Conservation (phyloP, 2,329 filamentous ascomycete genomes). For the Aspergillus pseudoviridinutans region DNA sequence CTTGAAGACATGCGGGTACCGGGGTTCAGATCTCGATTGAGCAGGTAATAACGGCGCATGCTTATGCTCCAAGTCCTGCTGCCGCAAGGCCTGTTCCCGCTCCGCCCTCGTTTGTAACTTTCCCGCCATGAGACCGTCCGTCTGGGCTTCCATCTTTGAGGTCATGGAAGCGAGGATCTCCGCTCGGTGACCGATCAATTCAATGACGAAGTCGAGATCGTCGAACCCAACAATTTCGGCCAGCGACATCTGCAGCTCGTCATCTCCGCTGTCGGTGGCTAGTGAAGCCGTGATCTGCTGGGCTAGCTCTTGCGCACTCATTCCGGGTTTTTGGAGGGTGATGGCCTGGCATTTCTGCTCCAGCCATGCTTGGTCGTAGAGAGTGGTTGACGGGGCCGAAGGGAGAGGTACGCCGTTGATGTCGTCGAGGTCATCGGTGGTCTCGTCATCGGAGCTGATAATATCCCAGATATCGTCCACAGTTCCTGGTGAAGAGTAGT, state of each 20-base stretch:
- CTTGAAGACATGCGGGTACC: slow-evolving; percentile 94
- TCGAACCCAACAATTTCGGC: slow-evolving; percentile 90
- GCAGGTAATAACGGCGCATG: slow-evolving; percentile 65
- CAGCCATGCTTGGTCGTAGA: slow-evolving; percentile 68
- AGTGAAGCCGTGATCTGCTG: slow-evolving; percentile 74
- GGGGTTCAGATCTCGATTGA: slow-evolving; percentile 64
- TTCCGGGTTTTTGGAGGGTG: slow-evolving; percentile 59
- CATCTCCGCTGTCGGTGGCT: slow-evolving; percentile 65
- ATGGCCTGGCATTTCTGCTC: slow-evolving; percentile 63
- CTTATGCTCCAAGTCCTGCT: slow-evolving; percentile 80
- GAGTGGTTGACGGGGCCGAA: slow-evolving; percentile 18
- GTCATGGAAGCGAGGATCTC: slow-evolving; percentile 55
- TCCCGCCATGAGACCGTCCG: slow-evolving; percentile 45
- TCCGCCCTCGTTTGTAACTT: slow-evolving; percentile 71
- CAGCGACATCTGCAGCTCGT: slow-evolving; percentile 85
- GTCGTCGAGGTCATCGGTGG: slow-evolving; percentile 61
- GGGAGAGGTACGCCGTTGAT: slow-evolving; percentile 39
- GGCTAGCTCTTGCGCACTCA: slow-evolving; percentile 67
- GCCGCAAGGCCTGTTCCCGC: slow-evolving; percentile 71
- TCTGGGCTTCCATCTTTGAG: slow-evolving; percentile 30
- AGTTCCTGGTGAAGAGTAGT: slow-evolving; percentile 55
- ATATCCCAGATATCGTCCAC: slow-evolving; percentile 90
- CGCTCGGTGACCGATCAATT: slow-evolving; percentile 73
- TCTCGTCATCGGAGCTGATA: slow-evolving; percentile 69
- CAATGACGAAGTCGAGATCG: slow-evolving; percentile 87